Percentiles rank a stretch among this genome's conserved stretches.
phyloP scores from a whole-genome alignment of 2,329 filamentous ascomycete genomes.

The Zymoseptoria crescenta region DNA sequence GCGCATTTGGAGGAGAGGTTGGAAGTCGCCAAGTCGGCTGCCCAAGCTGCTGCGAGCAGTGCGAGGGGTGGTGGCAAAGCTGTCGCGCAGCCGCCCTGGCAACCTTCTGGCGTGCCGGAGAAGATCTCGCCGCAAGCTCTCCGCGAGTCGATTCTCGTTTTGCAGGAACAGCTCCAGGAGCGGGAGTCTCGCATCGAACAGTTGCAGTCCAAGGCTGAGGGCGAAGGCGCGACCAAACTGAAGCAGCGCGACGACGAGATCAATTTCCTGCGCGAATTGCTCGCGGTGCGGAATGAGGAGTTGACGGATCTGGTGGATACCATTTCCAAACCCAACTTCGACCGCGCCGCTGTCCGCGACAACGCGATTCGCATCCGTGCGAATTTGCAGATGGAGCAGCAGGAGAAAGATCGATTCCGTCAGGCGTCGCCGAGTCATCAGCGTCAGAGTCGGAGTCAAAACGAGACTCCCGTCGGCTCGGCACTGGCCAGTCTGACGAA shows the following conservation, averaged over 20 bases:
- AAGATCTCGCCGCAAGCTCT: conserved; percentile 92
- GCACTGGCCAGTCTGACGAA: conserved; percentile 67
- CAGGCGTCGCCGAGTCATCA: conserved; percentile 5
- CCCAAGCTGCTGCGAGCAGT: conserved; percentile 71
- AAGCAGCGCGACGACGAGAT: conserved; percentile 92
- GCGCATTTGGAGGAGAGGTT: conserved; percentile 82
- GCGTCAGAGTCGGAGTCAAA: conserved; percentile 21
- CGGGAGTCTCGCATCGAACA: conserved; percentile 85
- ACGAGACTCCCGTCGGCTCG: conserved; percentile 35
- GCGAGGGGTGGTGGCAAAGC: conserved; percentile 19
- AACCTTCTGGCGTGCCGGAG: conserved; percentile 50
- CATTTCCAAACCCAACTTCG: conserved; percentile 63
- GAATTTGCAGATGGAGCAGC: conserved; percentile 95
- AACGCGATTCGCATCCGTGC: conserved; percentile 87
- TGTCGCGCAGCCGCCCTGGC: conserved; percentile 1
- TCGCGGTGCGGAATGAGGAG: conserved; percentile 84
- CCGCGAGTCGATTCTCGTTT: conserved; percentile 88
- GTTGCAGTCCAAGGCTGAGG: conserved; percentile 70
- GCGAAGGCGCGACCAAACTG: conserved; percentile 71
- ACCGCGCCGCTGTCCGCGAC: conserved; percentile 74
- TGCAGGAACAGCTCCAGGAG: conserved; percentile 94
- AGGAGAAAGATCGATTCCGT: conserved; percentile 77
- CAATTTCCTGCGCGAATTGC: conserved; percentile 84
- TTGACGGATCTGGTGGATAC: conserved; percentile 83
- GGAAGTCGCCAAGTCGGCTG: conserved; percentile 80